Evolutionary conservation across 768 basidiomycete species (phyloP).

Genomic region (Pleurotus pulmonarius): DNA sequence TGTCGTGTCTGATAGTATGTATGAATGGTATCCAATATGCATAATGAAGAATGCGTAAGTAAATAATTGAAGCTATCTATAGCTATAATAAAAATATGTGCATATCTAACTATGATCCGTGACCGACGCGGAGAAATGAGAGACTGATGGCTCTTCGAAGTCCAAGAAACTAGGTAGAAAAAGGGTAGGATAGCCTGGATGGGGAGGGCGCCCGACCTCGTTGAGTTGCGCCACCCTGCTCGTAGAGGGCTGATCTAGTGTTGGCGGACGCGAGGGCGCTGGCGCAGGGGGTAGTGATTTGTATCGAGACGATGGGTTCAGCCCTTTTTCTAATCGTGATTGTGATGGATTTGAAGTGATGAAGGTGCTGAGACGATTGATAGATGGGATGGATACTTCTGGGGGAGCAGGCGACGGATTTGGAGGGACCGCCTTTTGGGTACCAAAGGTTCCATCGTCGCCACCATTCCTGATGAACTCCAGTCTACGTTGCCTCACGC

Average conservation of each 20-base stretch:
- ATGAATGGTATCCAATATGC: not conserved
- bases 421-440: not conserved
- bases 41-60: not conserved
- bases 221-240: not conserved
- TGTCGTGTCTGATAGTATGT: not conserved
- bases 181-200: not conserved
- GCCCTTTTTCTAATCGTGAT: not conserved
- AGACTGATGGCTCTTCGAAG: slow-evolving; percentile 1
- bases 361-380: not conserved
- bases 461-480: not conserved
- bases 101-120: not conserved
- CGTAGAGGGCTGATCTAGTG: not conserved
- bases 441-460: not conserved
- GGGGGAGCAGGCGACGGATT: not conserved
- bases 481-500: not conserved
- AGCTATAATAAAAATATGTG: not conserved
- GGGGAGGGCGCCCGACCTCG: not conserved
- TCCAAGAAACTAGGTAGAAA: slow-evolving; percentile 4
- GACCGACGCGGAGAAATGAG: not conserved
- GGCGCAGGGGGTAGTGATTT: not conserved
- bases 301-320: not conserved
- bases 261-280: not conserved
- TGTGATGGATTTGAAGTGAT: not conserved
- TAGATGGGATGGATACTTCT: not conserved
- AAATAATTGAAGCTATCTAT: not conserved